Evolutionary conservation across 371 early-diverging fungal species (phyloP).

Genomic region (Apophysomyces ossiformis): DNA sequence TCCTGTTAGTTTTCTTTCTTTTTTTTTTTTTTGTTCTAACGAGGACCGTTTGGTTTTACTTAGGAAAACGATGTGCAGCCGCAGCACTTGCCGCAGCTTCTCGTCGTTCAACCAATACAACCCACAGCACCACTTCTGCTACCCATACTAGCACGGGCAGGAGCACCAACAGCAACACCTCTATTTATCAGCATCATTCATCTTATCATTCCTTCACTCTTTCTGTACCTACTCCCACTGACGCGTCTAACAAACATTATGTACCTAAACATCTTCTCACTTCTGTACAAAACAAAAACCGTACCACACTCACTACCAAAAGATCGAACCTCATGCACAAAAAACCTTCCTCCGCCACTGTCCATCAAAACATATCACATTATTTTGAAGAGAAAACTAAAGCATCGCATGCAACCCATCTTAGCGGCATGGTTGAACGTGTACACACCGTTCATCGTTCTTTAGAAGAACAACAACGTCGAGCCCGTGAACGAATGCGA

Average conservation of each 20-base stretch:
- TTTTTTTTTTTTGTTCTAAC: too few relatives aligned
- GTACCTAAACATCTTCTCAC: slow-evolving; percentile 32
- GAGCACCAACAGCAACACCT: slow-evolving; percentile 13
- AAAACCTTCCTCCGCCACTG: neutral
- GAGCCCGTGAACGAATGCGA: slow-evolving; percentile 27
- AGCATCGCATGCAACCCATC: neutral
- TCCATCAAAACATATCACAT: neutral
- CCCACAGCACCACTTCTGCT: too few relatives aligned
- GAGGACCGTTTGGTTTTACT: neutral
- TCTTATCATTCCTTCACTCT: slow-evolving; percentile 8
- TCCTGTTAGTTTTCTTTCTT: too few relatives aligned
- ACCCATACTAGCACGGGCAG: neutral
- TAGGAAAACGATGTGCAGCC: slow-evolving; percentile 39
- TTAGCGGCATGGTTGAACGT: slow-evolving; percentile 33
- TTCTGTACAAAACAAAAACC: neutral
- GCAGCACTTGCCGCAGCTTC: neutral
- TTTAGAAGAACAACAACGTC: slow-evolving; percentile 28
- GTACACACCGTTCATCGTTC: slow-evolving; percentile 34
- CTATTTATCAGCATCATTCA: too few relatives aligned
- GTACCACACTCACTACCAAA: neutral
- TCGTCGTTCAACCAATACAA: too few relatives aligned
- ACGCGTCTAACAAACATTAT: slow-evolving; percentile 33
- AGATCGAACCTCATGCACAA: neutral
- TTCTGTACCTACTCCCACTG: slow-evolving; percentile 31
- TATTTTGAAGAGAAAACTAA: neutral